A percentile compares a stretch with the other conserved stretches of the same genome.
Evolutionary conservation across 176 grass and related monocot genomes (phyloP).

Genomic region (Guadua angustifolia): DNA sequence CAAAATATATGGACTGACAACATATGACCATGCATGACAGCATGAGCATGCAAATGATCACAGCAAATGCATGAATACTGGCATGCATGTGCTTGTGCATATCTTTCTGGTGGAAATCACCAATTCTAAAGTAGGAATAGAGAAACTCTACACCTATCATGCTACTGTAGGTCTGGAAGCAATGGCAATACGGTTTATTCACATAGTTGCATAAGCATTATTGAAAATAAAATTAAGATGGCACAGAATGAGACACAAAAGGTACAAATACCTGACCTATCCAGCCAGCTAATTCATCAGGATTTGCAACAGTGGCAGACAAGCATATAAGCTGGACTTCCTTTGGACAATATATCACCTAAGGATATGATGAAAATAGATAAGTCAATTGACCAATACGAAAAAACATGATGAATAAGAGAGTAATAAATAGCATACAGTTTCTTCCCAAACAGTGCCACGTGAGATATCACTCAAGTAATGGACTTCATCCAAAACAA

Average conservation of each 20-base stretch:
- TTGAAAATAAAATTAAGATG: constrained; percentile 34
- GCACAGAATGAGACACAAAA: constrained; percentile 21
- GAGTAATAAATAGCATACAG: constrained; percentile 65
- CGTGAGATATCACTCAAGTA: constrained; percentile 98
- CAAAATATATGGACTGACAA: constrained; percentile 19
- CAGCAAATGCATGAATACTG: not conserved
- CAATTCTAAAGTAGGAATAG: constrained; percentile 4
- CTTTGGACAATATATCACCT: constrained; percentile 99
- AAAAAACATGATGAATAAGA: constrained; percentile 16
- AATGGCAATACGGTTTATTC: constrained; percentile 7
- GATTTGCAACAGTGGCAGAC: constrained; percentile 95
- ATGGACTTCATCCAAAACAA: constrained; percentile 98
- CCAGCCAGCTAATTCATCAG: constrained; percentile 98
- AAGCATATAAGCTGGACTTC: constrained; percentile 98
- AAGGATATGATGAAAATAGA: constrained; percentile 42
- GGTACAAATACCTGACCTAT: constrained; percentile 76
- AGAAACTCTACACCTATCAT: constrained; percentile 29
- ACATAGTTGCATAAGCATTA: constrained; percentile 29
- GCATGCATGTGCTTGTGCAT: not conserved
- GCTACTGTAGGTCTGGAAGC: constrained; percentile 24
- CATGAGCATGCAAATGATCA: constrained; percentile 8
- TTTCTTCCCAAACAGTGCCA: constrained; percentile 99
- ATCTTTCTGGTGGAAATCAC: not conserved
- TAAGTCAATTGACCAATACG: constrained; percentile 40
- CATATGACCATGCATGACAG: constrained; percentile 28